Evolutionary conservation across 2,329 filamentous ascomycete genomes (phyloP), one percentile per base, ranked within the genome.

Genomic region (Chaetomium sp.): DNA sequence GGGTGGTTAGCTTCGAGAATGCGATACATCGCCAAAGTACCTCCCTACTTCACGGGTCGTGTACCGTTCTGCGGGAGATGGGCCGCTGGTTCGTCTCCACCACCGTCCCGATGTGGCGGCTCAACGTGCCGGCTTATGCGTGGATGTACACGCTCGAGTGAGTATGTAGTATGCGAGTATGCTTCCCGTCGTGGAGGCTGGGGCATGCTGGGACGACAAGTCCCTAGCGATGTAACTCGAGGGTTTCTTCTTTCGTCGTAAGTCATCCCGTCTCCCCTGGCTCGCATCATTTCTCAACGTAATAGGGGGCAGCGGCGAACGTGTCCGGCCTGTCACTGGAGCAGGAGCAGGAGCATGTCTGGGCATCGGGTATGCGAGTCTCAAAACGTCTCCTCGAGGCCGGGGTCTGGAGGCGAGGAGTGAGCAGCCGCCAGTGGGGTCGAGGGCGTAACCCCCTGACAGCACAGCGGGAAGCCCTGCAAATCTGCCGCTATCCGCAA

Each of bases 341-440:
- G 54, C 42, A 60, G n/a, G 51, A 54, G 29, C n/a, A 42, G 45
- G 33, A 35, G 23, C 33, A 9, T 57, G 56, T 62, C 29, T 67
- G 60, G 60, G 51, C 27, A 21, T 55, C 27, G 55, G 60, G 53
- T 45, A 59, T 57, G 53, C 31, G 63, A 67, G 71, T 73, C 71
- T 72, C 70, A 72, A 62, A 57, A 65, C 67, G 60, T 53, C 68
- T 60, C 66, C 66, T 64, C 63, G 54, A 62, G 42, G 69, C 70
- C 65, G 56, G 71, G 71, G 69, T 70, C 60, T 71, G 70, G 67
- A 72, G 72, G 69, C 70, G 72, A 72, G 68, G 45, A 50, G 66
- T 47, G 57, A 50, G 55, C 31, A 63, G 50, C 59, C 55, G 65
- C 62, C 66, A 64, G 68, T 66, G 64, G 70, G 67, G 65, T 65